A percentile compares a stretch with the other conserved stretches of the same genome.
phyloP scores from a whole-genome alignment of 768 basidiomycete genomes.

The Leucocoprinus sp. region DNA sequence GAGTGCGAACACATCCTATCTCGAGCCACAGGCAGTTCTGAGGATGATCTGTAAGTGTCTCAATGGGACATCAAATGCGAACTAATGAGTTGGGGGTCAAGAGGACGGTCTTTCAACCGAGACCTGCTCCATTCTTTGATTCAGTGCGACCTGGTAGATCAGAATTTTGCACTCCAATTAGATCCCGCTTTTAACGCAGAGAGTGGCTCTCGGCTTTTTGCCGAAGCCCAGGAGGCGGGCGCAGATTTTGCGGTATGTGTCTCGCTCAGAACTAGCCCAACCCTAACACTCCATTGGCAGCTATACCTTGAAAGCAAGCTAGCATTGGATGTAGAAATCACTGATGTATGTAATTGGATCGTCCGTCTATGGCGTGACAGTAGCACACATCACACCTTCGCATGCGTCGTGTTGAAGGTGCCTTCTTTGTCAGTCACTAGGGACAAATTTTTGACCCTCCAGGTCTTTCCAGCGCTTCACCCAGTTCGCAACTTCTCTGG shows the following conservation, averaged over 20 bases:
- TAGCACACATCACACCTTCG: slow-evolving; percentile 49
- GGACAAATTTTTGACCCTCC: neutral
- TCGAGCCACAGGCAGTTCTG: slow-evolving; percentile 22
- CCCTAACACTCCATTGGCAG: slow-evolving; percentile 23
- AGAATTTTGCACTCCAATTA: slow-evolving; percentile 38
- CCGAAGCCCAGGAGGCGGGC: slow-evolving; percentile 57
- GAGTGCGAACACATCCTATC: slow-evolving; percentile 43
- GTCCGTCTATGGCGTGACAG: slow-evolving; percentile 47
- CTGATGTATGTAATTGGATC: slow-evolving; percentile 31
- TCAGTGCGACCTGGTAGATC: slow-evolving; percentile 45
- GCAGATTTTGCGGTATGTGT: slow-evolving; percentile 44
- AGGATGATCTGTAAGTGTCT: slow-evolving; percentile 22
- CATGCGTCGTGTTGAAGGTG: slow-evolving; percentile 51
- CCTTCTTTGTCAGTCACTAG: slow-evolving; percentile 12
- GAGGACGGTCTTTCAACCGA: slow-evolving; percentile 27
- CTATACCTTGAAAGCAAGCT: slow-evolving; percentile 52
- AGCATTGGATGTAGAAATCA: slow-evolving; percentile 35
- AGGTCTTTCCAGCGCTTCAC: slow-evolving; percentile 43
- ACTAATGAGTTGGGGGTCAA: neutral
- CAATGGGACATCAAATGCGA: neutral
- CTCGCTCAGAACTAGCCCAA: slow-evolving; percentile 11
- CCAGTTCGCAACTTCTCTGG: slow-evolving; percentile 40
- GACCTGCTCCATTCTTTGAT: slow-evolving; percentile 52
- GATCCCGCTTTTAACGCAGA: slow-evolving; percentile 46
- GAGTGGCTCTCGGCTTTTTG: slow-evolving; percentile 36